Evolutionary conservation across 164 flowering plant species (phyloP).

Genomic region (Vitis labrusca): DNA sequence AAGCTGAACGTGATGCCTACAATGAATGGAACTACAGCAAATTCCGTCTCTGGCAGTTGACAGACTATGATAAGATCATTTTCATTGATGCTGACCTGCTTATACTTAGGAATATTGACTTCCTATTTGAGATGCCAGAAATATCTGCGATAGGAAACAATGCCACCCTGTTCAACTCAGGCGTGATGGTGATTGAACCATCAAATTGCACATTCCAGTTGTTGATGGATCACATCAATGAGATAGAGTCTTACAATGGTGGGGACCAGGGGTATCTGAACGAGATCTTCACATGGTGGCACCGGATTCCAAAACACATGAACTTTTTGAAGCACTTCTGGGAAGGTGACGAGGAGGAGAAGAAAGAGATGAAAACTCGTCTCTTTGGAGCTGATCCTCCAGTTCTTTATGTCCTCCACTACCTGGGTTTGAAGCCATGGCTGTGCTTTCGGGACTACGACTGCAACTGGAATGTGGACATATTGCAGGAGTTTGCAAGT

Average conservation of each 20-base stretch:
- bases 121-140: slow-evolving; percentile 86
- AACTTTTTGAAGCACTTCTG: slow-evolving; percentile 92
- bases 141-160: slow-evolving; percentile 84
- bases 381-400: slow-evolving; percentile 90
- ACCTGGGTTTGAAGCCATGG: slow-evolving; percentile 91
- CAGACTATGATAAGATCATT: slow-evolving; percentile 88
- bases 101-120: slow-evolving; percentile 81
- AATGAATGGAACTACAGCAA: slow-evolving; percentile 97
- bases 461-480: slow-evolving; percentile 89
- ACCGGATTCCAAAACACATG: slow-evolving; percentile 88
- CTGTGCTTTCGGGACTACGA: slow-evolving; percentile 93
- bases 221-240: slow-evolving; percentile 82
- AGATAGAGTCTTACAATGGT: slow-evolving; percentile 89
- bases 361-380: slow-evolving; percentile 57
- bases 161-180: slow-evolving; percentile 89
- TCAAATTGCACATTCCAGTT: slow-evolving; percentile 85
- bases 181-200: slow-evolving; percentile 93
- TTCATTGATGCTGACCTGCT: slow-evolving; percentile 92
- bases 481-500: slow-evolving; percentile 80
- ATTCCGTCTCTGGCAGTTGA: slow-evolving; percentile 93
- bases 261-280: slow-evolving; percentile 94
- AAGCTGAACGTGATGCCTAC: slow-evolving; percentile 74
- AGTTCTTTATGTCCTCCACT: slow-evolving; percentile 78
- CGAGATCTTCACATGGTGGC: slow-evolving; percentile 97
- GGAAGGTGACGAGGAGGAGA: slow-evolving; percentile 77